Conservation (phyloP, 1,284 basidiomycete genomes). For the Amylostereum chailletii region DNA sequence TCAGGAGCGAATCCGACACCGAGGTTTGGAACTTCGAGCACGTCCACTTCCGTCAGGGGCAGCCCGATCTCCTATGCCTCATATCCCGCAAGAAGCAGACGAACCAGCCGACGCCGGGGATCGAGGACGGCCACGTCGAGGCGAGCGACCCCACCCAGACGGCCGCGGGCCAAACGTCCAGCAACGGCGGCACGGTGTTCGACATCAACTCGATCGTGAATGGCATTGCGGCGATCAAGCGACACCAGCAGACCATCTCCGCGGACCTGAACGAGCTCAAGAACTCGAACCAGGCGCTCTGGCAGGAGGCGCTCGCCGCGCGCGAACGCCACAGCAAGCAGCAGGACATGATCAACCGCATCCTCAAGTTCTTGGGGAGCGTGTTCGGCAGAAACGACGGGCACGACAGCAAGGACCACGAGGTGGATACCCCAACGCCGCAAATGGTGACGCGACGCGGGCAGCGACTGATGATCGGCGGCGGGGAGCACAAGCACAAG, state of each 20-base stretch:
- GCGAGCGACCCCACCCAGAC: slow-evolving; percentile 15
- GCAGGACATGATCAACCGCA: slow-evolving; percentile 95
- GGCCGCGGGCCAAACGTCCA: slow-evolving; percentile 8
- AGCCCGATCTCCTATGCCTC: slow-evolving; percentile 84
- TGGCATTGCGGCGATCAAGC: slow-evolving; percentile 84
- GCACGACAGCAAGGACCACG: slow-evolving; percentile 35
- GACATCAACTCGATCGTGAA: slow-evolving; percentile 73
- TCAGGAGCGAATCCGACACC: slow-evolving; percentile 73
- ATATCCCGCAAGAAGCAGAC: slow-evolving; percentile 75
- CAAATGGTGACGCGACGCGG: slow-evolving; percentile 43
- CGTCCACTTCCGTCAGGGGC: slow-evolving; percentile 81
- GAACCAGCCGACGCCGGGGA: slow-evolving; percentile 14
- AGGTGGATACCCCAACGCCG: slow-evolving; percentile 24
- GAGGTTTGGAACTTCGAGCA: slow-evolving; percentile 96
- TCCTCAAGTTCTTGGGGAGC: slow-evolving; percentile 89
- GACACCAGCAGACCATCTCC: slow-evolving; percentile 86
- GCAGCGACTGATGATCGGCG: slow-evolving; percentile 61
- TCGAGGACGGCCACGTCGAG: slow-evolving; percentile 20
- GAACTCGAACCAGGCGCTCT: slow-evolving; percentile 80
- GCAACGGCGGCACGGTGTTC: slow-evolving; percentile 40
- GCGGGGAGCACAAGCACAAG: slow-evolving; percentile 30
- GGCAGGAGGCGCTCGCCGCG: slow-evolving; percentile 85
- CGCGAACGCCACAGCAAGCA: slow-evolving; percentile 83
- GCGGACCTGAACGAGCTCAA: slow-evolving; percentile 86
- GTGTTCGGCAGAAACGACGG: slow-evolving; percentile 69